These are phyloP conservation scores for Aspergillus piperis DNA, from an alignment of 2,329 filamentous ascomycete genomes.

Conservation along the genomic window DNA sequence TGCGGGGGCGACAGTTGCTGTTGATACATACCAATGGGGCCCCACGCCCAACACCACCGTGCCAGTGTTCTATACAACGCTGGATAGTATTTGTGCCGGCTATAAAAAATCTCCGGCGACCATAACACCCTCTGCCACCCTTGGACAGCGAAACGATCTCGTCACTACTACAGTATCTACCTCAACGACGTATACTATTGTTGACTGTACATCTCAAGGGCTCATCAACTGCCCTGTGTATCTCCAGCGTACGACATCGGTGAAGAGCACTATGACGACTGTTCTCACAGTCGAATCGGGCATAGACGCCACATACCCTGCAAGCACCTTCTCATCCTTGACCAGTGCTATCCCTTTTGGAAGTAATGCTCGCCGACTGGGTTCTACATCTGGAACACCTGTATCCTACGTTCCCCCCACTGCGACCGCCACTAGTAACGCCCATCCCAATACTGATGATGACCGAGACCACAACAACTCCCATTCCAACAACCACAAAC, in stretches of 20 bases:
- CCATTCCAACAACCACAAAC: background rate
- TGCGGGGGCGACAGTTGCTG: slow-evolving; percentile 9
- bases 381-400: slow-evolving; percentile 1
- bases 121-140: background rate
- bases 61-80: slow-evolving; percentile 10
- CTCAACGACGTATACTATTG: slow-evolving; percentile 4
- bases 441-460: background rate
- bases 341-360: slow-evolving; percentile 7
- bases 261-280: slow-evolving; percentile 1
- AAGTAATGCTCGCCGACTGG: background rate
- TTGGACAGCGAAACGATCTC: background rate
- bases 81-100: slow-evolving; percentile 9
- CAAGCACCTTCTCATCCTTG: slow-evolving; percentile 1
- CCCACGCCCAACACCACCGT: slow-evolving; percentile 7
- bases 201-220: background rate
- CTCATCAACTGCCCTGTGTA: slow-evolving; percentile 5
- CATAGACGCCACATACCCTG: background rate
- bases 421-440: background rate
- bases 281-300: slow-evolving; percentile 4
- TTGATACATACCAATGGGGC: slow-evolving; percentile 10
- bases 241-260: slow-evolving; percentile 2
- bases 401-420: slow-evolving; percentile 6
- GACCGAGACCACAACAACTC: background rate
- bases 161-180: background rate
- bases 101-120: background rate